Percentiles rank a stretch among this genome's conserved stretches.
Conservation (phyloP, 805 yeast genomes). For the Candida anglica region DNA sequence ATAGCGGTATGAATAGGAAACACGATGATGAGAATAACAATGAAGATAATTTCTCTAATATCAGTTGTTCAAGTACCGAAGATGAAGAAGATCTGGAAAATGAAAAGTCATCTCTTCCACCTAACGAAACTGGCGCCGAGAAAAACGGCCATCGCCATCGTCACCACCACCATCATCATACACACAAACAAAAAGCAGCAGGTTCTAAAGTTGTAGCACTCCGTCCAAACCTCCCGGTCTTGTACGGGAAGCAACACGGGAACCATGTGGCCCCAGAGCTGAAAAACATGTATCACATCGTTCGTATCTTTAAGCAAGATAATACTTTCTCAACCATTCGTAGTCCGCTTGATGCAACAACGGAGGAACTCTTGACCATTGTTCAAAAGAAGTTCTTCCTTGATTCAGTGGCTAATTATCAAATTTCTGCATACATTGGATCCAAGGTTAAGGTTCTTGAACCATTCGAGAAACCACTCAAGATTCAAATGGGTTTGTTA, state of each 20-base stretch:
- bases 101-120: no score
- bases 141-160: no score
- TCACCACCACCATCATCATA: conserved; percentile 5
- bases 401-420: conserved; percentile 67
- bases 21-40: no score
- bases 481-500: conserved; percentile 69
- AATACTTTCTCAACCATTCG: conserved; percentile 83
- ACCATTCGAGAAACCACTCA: conserved; percentile 69
- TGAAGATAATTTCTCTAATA: no score
- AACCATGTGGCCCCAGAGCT: conserved; percentile 8
- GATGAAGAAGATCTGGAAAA: no score
- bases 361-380: conserved; percentile 65
- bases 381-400: conserved; percentile 77
- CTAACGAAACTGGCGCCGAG: no score
- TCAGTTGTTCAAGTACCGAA: no score
- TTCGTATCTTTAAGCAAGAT: conserved; percentile 78
- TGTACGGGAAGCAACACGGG: conserved; percentile 28
- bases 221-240: conserved; percentile 20
- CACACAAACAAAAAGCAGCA: conserved; percentile 1
- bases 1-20: no score
- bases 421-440: conserved; percentile 72
- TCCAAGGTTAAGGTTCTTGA: conserved; percentile 70
- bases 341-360: conserved; percentile 74
- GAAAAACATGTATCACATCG: conserved; percentile 38
- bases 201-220: no score